These are phyloP conservation scores for Chrysanthemum seticuspe DNA, from an alignment of 129 eudicot genomes.

Conservation along the genomic window DNA sequence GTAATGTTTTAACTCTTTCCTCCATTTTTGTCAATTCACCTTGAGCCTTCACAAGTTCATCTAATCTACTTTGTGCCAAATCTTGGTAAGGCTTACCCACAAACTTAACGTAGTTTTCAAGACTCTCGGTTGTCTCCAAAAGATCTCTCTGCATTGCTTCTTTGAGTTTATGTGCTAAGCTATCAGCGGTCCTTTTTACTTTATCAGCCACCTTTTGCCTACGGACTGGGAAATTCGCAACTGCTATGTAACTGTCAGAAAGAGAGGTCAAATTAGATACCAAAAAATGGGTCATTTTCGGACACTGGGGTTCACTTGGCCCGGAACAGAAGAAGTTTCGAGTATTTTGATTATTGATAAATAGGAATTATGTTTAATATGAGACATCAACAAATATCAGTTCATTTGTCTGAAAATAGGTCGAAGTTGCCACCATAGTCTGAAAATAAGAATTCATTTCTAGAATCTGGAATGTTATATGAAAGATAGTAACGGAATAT, in stretches of 20 bases:
- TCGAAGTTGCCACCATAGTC: too few relatives aligned
- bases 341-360: background rate
- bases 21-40: constrained; percentile 60
- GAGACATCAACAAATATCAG: too few relatives aligned
- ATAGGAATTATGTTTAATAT: too few relatives aligned
- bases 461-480: background rate
- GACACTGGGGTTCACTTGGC: background rate
- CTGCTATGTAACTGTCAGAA: constrained; percentile 60
- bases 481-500: background rate
- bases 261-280: constrained; percentile 22
- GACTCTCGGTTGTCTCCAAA: constrained; percentile 43
- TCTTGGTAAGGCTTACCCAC: constrained; percentile 81
- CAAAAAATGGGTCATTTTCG: background rate
- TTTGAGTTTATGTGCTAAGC: constrained; percentile 63
- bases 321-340: background rate
- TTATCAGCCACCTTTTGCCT: constrained; percentile 69
- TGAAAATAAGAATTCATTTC: too few relatives aligned
- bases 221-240: constrained; percentile 77
- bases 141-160: constrained; percentile 90
- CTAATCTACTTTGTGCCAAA: constrained; percentile 62
- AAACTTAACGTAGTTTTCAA: constrained; percentile 52
- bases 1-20: constrained; percentile 56
- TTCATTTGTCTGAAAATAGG: too few relatives aligned
- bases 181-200: constrained; percentile 73
- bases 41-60: constrained; percentile 50